Conservation (phyloP, 331 rosid genomes). For the Quercus phellos region DNA sequence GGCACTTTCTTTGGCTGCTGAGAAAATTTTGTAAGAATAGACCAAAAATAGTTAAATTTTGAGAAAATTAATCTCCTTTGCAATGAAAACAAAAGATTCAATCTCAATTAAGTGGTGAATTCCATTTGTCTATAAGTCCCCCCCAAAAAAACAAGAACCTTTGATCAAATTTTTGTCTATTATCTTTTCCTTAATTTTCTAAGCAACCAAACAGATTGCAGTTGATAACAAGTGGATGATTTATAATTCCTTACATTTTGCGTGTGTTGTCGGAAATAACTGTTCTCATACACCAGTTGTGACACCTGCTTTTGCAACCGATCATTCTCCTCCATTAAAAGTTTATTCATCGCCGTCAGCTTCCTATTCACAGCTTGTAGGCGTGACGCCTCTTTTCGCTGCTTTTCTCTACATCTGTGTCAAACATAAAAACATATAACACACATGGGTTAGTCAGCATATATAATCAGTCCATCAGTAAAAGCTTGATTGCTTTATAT, state of each 20-base stretch:
- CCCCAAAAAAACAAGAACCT: not conserved
- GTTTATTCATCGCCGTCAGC: slow-evolving; percentile 92
- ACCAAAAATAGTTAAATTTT: not conserved
- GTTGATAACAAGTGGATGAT: not conserved
- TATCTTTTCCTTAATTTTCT: not conserved
- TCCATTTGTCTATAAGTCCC: not conserved
- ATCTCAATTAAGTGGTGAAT: not conserved
- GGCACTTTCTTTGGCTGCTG: not conserved
- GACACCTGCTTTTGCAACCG: slow-evolving; percentile 97
- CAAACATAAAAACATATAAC: not conserved
- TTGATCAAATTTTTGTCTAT: not conserved
- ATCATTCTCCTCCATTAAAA: slow-evolving; percentile 97
- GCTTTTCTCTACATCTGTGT: slow-evolving; percentile 94
- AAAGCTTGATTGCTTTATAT: not conserved
- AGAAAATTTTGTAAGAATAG: not conserved
- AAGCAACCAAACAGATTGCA: not conserved
- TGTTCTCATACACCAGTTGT: slow-evolving; percentile 85
- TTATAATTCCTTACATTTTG: slow-evolving; percentile 51
- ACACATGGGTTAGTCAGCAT: too few relatives aligned
- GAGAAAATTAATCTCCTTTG: not conserved
- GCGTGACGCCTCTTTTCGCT: slow-evolving; percentile 88
- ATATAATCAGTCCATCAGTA: not conserved
- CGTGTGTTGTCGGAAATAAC: slow-evolving; percentile 89
- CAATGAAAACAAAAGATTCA: not conserved
- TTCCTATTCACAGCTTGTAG: slow-evolving; percentile 89